A percentile compares a stretch with the other conserved stretches of the same genome.
Conservation (phyloP, 2,329 filamentous ascomycete species). For the Trichothecium sympodiale region DNA sequence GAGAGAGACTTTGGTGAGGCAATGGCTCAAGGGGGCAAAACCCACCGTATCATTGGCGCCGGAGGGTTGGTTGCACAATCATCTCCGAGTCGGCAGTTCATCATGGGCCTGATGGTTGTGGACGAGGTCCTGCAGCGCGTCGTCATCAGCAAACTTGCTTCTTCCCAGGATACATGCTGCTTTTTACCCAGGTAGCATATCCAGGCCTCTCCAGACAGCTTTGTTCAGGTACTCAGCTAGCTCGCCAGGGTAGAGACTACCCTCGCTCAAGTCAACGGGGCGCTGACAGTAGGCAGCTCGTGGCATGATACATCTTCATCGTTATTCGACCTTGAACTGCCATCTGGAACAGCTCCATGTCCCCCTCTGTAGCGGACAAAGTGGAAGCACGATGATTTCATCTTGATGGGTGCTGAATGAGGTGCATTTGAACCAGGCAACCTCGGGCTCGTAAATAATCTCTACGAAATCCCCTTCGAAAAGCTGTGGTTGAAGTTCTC, state of each 20-base stretch:
- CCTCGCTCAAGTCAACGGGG: no score
- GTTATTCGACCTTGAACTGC: background rate
- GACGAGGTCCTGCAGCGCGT: no score
- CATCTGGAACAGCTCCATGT: no score
- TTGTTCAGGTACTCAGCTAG: background rate
- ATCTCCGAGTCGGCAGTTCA: no score
- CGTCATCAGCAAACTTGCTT: no score
- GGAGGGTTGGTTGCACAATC: no score
- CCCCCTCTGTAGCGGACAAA: no score
- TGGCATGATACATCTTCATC: conserved; percentile 14
- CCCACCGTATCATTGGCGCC: no score
- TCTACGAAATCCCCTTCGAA: conserved; percentile 14
- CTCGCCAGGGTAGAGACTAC: background rate
- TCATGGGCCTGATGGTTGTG: no score
- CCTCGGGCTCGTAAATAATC: conserved; percentile 23
- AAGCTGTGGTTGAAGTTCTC: background rate
- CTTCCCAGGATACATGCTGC: no score
- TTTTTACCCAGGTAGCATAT: background rate
- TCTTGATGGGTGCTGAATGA: conserved; percentile 3
- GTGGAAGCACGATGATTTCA: conserved; percentile 8
- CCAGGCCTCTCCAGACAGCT: conserved; percentile 1
- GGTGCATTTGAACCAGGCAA: conserved; percentile 24
- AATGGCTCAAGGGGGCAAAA: no score
- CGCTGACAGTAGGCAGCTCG: conserved; percentile 10
- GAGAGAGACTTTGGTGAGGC: no score